These are phyloP conservation scores for Wilcoxina mikolae DNA, from an alignment of 495 filamentous ascomycete species.

Conservation along the genomic window DNA sequence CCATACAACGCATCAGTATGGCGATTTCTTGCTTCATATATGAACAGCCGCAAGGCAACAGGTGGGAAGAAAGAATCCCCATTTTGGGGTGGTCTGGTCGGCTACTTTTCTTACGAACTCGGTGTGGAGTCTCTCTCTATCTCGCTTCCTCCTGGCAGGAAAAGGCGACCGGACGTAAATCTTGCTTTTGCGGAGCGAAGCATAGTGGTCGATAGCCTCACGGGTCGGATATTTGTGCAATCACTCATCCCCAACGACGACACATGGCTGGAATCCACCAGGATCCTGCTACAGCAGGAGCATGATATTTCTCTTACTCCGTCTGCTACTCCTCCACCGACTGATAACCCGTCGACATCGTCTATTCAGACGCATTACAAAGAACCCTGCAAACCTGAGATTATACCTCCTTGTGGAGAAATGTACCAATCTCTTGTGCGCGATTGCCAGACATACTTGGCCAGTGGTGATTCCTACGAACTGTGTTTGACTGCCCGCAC, in stretches of 20 bases:
- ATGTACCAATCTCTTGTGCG: constrained; percentile 34
- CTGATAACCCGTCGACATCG: not conserved
- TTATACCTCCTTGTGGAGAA: constrained; percentile 9
- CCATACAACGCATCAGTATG: constrained; percentile 36
- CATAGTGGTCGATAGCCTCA: constrained; percentile 61
- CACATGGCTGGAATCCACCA: constrained; percentile 17
- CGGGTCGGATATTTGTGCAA: constrained; percentile 50
- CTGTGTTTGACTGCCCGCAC: constrained; percentile 75
- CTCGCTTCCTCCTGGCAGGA: constrained; percentile 10
- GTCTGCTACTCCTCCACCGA: constrained; percentile 16
- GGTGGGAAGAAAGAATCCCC: constrained; percentile 35
- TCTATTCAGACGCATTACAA: not conserved
- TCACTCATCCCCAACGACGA: constrained; percentile 34
- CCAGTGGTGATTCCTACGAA: constrained; percentile 78
- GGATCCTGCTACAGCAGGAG: constrained; percentile 12
- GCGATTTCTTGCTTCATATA: constrained; percentile 42
- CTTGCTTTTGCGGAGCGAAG: constrained; percentile 66
- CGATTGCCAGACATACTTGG: constrained; percentile 56
- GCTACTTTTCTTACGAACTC: constrained; percentile 80
- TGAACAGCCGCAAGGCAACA: constrained; percentile 37
- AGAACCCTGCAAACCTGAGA: constrained; percentile 4
- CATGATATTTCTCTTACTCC: constrained; percentile 16
- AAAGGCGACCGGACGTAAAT: constrained; percentile 49
- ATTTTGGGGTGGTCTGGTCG: constrained; percentile 83
- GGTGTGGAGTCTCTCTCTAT: constrained; percentile 51